These are phyloP conservation scores for Exobasidium cylindrosporum DNA, from an alignment of 1,284 basidiomycete species.

Conservation along the genomic window DNA sequence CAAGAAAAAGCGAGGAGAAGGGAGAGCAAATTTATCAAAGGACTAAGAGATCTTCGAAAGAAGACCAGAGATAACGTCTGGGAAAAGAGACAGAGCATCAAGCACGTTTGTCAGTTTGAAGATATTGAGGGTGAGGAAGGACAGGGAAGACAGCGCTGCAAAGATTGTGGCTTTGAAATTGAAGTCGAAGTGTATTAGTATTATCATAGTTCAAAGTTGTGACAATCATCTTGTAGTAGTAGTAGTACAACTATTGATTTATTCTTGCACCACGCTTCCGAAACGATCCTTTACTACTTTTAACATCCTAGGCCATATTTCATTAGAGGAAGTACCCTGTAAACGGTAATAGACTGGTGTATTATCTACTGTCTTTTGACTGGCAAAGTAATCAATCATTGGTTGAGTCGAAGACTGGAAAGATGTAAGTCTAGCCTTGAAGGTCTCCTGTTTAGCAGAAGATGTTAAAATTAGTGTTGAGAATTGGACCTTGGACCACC, in stretches of 20 bases:
- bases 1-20: conserved; percentile 85
- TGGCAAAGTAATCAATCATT: conserved; percentile 11
- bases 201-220: neutral
- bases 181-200: conserved; percentile 39
- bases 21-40: conserved; percentile 68
- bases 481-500: no score
- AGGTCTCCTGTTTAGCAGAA: conserved; percentile 3
- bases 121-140: conserved; percentile 18
- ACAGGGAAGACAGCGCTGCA: conserved; percentile 31
- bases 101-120: conserved; percentile 46
- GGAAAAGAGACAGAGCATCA: conserved; percentile 43
- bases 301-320: conserved; percentile 10
- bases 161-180: conserved; percentile 34
- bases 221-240: neutral
- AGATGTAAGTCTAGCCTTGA: conserved; percentile 1
- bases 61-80: conserved; percentile 47
- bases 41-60: conserved; percentile 40
- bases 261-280: neutral
- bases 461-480: no score
- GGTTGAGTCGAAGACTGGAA: neutral
- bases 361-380: neutral
- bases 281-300: neutral
- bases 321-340: conserved; percentile 4
- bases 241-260: conserved; percentile 2
- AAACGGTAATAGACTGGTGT: conserved; percentile 1